Base-by-base conservation (phyloP, 2,329 filamentous ascomycete genomes). In the Cytospora mali region DNA sequence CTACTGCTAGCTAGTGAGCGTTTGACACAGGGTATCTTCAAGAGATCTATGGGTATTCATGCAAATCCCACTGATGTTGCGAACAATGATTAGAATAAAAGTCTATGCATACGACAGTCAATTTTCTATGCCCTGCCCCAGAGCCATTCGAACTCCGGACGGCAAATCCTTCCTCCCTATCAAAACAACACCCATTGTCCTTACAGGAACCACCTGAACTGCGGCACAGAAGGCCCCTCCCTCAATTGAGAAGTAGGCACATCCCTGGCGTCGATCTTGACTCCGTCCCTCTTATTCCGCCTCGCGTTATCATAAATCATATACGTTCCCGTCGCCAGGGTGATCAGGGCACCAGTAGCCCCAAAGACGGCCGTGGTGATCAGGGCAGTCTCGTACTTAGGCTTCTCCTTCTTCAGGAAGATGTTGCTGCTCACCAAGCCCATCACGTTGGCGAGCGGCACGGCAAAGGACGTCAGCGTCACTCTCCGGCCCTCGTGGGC, bases 371-470 rank as follows among this genome's bases (percentile, higher is more conserved):
- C 86, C 3, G 84, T 88, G 0, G 87, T 89, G 42, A 85, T 82
- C 49, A 90, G 73, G 0, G 88, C 88, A 0, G 88, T 87, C 59
- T 84, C 78, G 69, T 91, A 91, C 68, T 88, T 85, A 0, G 88
- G 69, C 60, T 81, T 82, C 69, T 90, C 86, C 68, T 87, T 75
- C 46, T 80, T 77, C 18, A 82, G 79, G 75, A 91, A 91, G 63
- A 90, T 87, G 68, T 92, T 91, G 65, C 83, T 85, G 29, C 81
- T 80, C 0, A 92, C 86, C 0, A 92, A 76, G 4, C 89, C 89
- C 88, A 93, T 93, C 39, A 92, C 72, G 67, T 93, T 93, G 4
- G 90, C 90, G 11, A 91, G 73, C 0, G 90, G 90, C 0, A 93
- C 89, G 27, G 87, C 88, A 21, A 93, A 82, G 29, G 85, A 88